phyloP scores from a whole-genome alignment of 306 rosid species.

The Glycine soja region DNA sequence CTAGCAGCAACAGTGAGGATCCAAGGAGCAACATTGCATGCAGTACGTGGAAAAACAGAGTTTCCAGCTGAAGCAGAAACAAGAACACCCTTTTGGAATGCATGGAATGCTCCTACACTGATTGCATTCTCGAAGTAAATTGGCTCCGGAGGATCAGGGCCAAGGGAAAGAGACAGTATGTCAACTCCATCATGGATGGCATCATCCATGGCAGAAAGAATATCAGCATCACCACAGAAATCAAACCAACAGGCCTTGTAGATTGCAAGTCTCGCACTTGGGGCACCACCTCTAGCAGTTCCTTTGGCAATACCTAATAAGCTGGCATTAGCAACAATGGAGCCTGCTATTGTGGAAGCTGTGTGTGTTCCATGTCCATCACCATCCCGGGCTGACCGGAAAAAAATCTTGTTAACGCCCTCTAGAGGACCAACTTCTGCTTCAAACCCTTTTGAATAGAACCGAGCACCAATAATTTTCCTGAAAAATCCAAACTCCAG shows the following conservation, averaged over 20 bases:
- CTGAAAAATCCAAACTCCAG: constrained; percentile 48
- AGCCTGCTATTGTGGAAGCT: constrained; percentile 78
- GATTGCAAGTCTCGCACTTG: constrained; percentile 71
- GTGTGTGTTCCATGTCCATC: constrained; percentile 86
- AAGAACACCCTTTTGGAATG: constrained; percentile 67
- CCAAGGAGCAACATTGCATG: constrained; percentile 81
- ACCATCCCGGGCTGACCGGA: constrained; percentile 62
- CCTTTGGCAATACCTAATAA: constrained; percentile 69
- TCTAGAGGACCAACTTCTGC: constrained; percentile 63
- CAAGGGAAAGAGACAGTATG: constrained; percentile 72
- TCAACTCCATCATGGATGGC: constrained; percentile 77
- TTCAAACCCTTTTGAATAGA: constrained; percentile 61
- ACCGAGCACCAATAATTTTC: constrained; percentile 70
- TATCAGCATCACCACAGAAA: constrained; percentile 62
- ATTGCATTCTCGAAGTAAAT: constrained; percentile 57
- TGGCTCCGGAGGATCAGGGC: constrained; percentile 69
- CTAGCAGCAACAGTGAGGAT: constrained; percentile 85
- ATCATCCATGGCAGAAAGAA: constrained; percentile 73
- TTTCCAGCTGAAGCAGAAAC: constrained; percentile 83
- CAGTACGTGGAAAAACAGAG: constrained; percentile 68
- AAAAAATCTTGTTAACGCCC: constrained; percentile 49
- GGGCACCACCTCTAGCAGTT: constrained; percentile 76
- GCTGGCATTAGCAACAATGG: constrained; percentile 58
- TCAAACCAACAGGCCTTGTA: constrained; percentile 80
- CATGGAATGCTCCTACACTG: constrained; percentile 72